Evolutionary conservation across 2,329 filamentous ascomycete species (phyloP).

Genomic region (Xylariaceae sp.): DNA sequence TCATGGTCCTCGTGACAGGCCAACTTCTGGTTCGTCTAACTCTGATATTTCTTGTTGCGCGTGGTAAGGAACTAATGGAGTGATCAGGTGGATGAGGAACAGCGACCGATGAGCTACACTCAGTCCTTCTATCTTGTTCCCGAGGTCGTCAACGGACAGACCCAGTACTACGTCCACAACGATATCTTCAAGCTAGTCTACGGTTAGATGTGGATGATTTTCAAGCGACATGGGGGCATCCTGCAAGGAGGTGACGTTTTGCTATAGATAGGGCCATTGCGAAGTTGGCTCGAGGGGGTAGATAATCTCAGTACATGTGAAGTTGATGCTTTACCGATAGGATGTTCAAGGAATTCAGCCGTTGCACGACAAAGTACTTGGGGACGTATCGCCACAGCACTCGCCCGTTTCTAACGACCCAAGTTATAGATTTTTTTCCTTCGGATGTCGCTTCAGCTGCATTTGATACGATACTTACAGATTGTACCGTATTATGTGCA

Average conservation of each 20-base stretch:
- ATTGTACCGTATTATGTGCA: too few species aligned
- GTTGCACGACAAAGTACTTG: neutral
- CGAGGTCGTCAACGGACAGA: conserved; percentile 49
- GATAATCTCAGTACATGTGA: conserved; percentile 1
- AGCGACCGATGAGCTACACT: conserved; percentile 86
- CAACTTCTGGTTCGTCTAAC: conserved; percentile 62
- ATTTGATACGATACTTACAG: too few species aligned
- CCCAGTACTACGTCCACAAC: conserved; percentile 86
- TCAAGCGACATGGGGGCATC: neutral
- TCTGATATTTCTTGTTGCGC: neutral
- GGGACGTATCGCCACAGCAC: neutral
- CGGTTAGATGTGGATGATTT: conserved; percentile 43
- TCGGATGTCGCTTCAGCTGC: too few species aligned
- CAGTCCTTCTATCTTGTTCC: conserved; percentile 85
- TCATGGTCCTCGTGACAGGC: conserved; percentile 88
- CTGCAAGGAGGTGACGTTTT: conserved; percentile 6
- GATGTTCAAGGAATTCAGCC: conserved; percentile 6
- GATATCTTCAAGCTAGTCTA: conserved; percentile 93
- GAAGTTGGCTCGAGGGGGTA: conserved; percentile 5
- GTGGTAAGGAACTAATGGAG: conserved; percentile 6
- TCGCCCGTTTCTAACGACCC: neutral
- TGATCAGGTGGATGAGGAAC: conserved; percentile 77
- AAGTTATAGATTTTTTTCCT: neutral
- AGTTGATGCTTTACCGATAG: conserved; percentile 15
- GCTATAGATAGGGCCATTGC: conserved; percentile 13